Percentiles rank a stretch among this genome's conserved stretches.
Conservation (phyloP, 352 stramenopile species). For the Achlya hypogyna region DNA sequence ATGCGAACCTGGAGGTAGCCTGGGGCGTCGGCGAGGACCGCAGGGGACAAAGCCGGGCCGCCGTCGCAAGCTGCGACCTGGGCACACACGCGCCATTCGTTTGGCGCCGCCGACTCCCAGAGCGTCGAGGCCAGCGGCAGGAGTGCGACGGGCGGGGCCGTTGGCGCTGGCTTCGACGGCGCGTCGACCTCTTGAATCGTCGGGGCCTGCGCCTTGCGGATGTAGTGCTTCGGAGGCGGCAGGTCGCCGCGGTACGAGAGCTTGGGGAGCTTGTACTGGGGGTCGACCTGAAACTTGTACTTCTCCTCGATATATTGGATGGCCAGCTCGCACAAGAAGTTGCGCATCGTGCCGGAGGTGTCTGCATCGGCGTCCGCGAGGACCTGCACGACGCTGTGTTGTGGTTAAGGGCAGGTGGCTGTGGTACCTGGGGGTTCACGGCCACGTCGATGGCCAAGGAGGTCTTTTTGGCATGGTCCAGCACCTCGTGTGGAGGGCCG, state of each 20-base stretch:
- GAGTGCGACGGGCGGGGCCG: background rate
- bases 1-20: background rate
- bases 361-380: slow-evolving; percentile 53
- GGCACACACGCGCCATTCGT: background rate
- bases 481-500: slow-evolving; percentile 55
- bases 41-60: background rate
- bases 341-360: slow-evolving; percentile 56
- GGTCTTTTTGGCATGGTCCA: slow-evolving; percentile 52
- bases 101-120: background rate
- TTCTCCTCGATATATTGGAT: slow-evolving; percentile 80
- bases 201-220: slow-evolving; percentile 54
- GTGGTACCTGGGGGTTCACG: slow-evolving; percentile 49
- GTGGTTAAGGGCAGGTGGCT: background rate
- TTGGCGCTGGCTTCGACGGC: slow-evolving; percentile 9
- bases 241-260: slow-evolving; percentile 53
- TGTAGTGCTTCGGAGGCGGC: slow-evolving; percentile 68
- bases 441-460: slow-evolving; percentile 69
- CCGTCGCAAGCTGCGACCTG: background rate
- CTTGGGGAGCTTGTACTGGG: slow-evolving; percentile 66
- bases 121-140: background rate
- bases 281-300: slow-evolving; percentile 71
- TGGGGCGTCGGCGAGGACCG: background rate
- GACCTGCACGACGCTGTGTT: slow-evolving; percentile 20
- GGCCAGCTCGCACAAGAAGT: slow-evolving; percentile 75
- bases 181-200: slow-evolving; percentile 59